These are phyloP conservation scores for Saccharum spontaneum DNA, from an alignment of 176 grass and related monocot species.

Conservation along the genomic window DNA sequence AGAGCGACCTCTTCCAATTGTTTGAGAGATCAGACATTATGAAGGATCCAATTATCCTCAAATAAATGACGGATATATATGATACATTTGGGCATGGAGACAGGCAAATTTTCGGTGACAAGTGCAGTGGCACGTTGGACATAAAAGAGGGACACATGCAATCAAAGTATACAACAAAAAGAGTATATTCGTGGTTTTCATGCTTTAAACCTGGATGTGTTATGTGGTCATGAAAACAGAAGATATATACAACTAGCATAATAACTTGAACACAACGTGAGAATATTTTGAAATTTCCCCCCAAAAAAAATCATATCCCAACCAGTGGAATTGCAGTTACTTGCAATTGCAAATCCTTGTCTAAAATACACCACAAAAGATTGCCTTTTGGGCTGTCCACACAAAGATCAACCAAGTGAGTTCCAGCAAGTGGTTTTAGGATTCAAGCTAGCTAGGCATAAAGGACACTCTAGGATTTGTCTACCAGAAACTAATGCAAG, in stretches of 20 bases:
- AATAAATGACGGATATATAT: neutral
- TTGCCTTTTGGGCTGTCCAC: neutral
- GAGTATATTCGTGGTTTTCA: neutral
- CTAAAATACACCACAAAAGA: slow-evolving; percentile 1
- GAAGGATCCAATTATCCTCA: neutral
- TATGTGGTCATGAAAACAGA: neutral
- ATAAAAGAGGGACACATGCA: neutral
- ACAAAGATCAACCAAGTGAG: slow-evolving; percentile 12
- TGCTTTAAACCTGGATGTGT: neutral
- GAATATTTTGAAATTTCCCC: neutral
- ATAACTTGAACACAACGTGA: neutral
- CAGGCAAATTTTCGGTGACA: neutral
- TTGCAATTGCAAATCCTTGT: neutral
- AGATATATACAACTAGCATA: neutral
- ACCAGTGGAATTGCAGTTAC: neutral
- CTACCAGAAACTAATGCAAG: slow-evolving; percentile 46
- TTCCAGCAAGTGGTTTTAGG: slow-evolving; percentile 41
- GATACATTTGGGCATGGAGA: neutral
- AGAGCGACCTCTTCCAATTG: neutral
- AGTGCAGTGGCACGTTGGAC: neutral
- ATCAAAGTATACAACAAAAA: neutral
- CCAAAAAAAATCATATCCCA: neutral
- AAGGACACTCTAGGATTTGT: slow-evolving; percentile 29
- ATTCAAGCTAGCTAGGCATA: slow-evolving; percentile 42
- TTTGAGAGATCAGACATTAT: neutral